Evolutionary conservation across 306 rosid species (phyloP), one percentile per base, ranked within the genome.

Genomic region (Cucumis melo): DNA sequence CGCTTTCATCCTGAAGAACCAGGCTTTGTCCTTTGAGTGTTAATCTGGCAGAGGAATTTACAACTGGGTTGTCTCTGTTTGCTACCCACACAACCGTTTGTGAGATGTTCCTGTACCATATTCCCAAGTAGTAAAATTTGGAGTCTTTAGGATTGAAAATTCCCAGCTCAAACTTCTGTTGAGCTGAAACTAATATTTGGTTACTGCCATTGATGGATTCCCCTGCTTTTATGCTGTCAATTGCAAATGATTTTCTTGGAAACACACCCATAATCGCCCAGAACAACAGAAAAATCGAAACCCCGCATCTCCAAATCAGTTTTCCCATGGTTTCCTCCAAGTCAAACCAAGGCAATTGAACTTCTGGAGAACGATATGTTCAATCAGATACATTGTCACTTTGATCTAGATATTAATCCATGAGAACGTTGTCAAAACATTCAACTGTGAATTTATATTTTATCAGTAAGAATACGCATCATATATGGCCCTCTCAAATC

Each of bases 131-230:
- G 8, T 34, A 79, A 61, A 68, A 29, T 13, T 78, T 71, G 56
- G 87, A 79, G 62, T 46, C 82, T 16, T n/a, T 32, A 38, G 85
- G 82, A 65, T 51, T 80, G 75, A 87, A 87, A 41, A 87, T 81
- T 36, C 88, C 88, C 3, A 87, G 77, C 42, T 79, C 91, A 81
- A 87, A 87, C 10, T 81, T 80, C 20, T 85, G 82, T 29, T 59
- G 16, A 4, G 88, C 55, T 44, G 91, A 87, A 58, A 87, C 78
- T 50, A 85, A 64, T 50, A 84, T 85, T 53, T 81, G 78, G 81
- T 16, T n/a, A 8, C 76, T 68, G 17, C 34, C 84, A 50, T 29
- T 85, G 32, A 87, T 54, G 73, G 59, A n/a, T 79, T 83, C 84
- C 38, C 77, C 66, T 41, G 83, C 83, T 75, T 73, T 58, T 77